Conservation (phyloP, 768 basidiomycete genomes). For the Leucosporidium yakuticum region DNA sequence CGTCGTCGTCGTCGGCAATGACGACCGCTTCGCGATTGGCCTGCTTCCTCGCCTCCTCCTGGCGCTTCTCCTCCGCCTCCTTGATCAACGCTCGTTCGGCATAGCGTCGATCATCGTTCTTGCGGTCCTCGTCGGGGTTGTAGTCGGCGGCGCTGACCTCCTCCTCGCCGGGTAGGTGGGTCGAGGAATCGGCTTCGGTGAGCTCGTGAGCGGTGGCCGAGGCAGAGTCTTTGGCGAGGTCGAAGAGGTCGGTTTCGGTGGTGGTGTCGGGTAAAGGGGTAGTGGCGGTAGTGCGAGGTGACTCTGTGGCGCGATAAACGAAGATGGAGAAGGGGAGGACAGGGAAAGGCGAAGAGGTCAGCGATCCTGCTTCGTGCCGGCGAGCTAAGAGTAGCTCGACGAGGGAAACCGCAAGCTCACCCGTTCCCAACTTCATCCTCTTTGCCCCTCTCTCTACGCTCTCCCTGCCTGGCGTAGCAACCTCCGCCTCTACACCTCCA, state of each 20-base stretch:
- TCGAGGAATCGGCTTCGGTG: constrained; percentile 44
- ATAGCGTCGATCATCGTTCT: constrained; percentile 70
- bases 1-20: constrained; percentile 73
- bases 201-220: neutral
- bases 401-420: constrained; percentile 1
- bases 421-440: constrained; percentile 14
- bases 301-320: neutral
- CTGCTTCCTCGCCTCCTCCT: constrained; percentile 49
- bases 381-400: too few species aligned
- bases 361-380: too few species aligned
- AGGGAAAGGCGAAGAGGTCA: neutral
- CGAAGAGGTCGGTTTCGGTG: neutral
- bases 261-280: constrained; percentile 4
- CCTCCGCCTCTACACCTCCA: neutral
- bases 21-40: constrained; percentile 51
- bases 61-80: constrained; percentile 42
- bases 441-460: constrained; percentile 24
- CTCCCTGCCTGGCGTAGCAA: constrained; percentile 12
- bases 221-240: constrained; percentile 17
- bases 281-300: constrained; percentile 1
- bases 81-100: constrained; percentile 44
- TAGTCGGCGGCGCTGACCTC: constrained; percentile 91
- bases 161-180: constrained; percentile 46
- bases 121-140: constrained; percentile 72
- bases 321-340: neutral